These are phyloP conservation scores for Penicillium dipodomyicola DNA, from an alignment of 495 filamentous ascomycete species.

Conservation along the genomic window DNA sequence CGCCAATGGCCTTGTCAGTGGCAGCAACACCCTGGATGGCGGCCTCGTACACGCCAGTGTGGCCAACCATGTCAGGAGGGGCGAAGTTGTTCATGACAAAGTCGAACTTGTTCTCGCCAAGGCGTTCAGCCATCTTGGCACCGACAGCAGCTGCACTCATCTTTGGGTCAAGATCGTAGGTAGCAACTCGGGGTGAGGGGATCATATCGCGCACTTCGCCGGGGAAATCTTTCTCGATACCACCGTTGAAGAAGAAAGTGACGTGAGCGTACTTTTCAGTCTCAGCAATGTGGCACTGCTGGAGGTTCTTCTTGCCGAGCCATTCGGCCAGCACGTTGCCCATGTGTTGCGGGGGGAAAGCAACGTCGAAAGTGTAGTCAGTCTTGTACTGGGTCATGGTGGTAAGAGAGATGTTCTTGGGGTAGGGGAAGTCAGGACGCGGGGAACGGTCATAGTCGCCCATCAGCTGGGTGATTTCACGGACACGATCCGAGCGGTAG, in stretches of 20 bases:
- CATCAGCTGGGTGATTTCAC: slow-evolving; percentile 92
- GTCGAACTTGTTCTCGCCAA: slow-evolving; percentile 76
- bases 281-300: slow-evolving; percentile 95
- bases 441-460: slow-evolving; percentile 90
- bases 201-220: slow-evolving; percentile 82
- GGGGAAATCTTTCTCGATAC: slow-evolving; percentile 93
- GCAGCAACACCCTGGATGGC: slow-evolving; percentile 80
- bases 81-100: slow-evolving; percentile 99
- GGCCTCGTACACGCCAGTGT: slow-evolving; percentile 97
- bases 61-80: slow-evolving; percentile 98
- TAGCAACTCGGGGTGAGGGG: slow-evolving; percentile 74
- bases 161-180: slow-evolving; percentile 93
- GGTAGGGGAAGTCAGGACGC: slow-evolving; percentile 87
- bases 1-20: slow-evolving; percentile 90
- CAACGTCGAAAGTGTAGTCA: slow-evolving; percentile 88
- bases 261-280: slow-evolving; percentile 99
- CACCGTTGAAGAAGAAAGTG: slow-evolving; percentile 99
- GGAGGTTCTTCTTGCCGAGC: slow-evolving; percentile 78
- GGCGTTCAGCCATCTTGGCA: slow-evolving; percentile 78
- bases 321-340: slow-evolving; percentile 95
- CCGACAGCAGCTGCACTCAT: slow-evolving; percentile 92
- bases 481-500: slow-evolving; percentile 97
- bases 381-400: slow-evolving; percentile 99
- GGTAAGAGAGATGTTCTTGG: slow-evolving; percentile 83
- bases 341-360: slow-evolving; percentile 94